Percentiles rank a stretch among this genome's conserved stretches.
These are phyloP conservation scores for Aegilops sharonensis DNA, from an alignment of 176 grass and related monocot species.

Conservation along the genomic window DNA sequence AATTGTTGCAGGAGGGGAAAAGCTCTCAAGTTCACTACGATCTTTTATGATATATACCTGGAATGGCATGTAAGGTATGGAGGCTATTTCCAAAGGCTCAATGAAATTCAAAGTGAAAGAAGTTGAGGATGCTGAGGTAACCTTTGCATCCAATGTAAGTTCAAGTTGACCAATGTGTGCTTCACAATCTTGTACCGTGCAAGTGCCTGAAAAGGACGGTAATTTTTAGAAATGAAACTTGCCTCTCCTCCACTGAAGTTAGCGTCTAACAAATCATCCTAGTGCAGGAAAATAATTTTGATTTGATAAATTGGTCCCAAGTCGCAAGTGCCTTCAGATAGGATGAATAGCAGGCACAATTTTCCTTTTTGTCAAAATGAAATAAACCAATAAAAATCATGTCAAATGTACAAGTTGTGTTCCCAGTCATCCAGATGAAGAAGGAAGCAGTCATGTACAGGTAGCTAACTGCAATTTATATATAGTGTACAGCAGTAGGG, in stretches of 20 bases:
- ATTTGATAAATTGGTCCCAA: background rate
- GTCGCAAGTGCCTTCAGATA: background rate
- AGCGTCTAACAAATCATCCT: background rate
- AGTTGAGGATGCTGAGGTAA: conserved; percentile 9
- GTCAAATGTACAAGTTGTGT: background rate
- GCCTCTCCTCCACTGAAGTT: background rate
- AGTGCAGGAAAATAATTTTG: conserved; percentile 5
- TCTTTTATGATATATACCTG: conserved; percentile 55
- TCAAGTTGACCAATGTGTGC: conserved; percentile 57
- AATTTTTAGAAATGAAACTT: conserved; percentile 16
- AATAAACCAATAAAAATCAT: background rate
- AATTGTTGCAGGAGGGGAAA: conserved; percentile 38
- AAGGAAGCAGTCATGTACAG: background rate
- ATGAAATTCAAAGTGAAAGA: conserved; percentile 10
- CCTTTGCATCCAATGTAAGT: conserved; percentile 50
- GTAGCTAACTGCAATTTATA: background rate
- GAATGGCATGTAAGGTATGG: conserved; percentile 26
- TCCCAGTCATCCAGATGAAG: background rate
- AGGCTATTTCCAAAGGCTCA: conserved; percentile 7
- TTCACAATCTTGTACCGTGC: conserved; percentile 42
- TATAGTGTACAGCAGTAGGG: background rate
- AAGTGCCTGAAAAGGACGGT: conserved; percentile 35
- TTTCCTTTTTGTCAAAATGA: conserved; percentile 1
- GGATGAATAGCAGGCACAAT: background rate
- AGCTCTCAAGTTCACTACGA: conserved; percentile 47